Base-by-base conservation (phyloP, 495 filamentous ascomycete species). In the Aspergillus affinis region DNA sequence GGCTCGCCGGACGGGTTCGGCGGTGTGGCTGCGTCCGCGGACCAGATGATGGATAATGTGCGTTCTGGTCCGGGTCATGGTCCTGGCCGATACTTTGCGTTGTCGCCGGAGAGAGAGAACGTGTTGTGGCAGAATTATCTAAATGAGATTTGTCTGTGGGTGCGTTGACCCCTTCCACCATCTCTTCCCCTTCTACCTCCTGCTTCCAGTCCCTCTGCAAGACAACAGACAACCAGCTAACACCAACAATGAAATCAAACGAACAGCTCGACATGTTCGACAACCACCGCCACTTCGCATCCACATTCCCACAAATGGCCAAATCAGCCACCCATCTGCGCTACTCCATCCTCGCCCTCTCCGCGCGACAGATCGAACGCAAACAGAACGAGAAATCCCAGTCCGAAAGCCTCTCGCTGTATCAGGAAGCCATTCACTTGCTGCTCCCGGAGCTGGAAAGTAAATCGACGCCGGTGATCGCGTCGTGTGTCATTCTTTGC, bases 221-320 rank as follows among this genome's bases (percentile, higher is more conserved):
- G 6, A 12, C 30, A 32, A 12, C 2, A 1, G 7, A 26, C 23
- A 4, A 26, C 23, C 23, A 26, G 23, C 23, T 26, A 26, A 26
- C 23, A 4, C 2, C 23, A 26, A 2, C 23, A 26, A 26, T 26
- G 23, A n/a, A n/a, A n/a, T n/a, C n/a, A n/a, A n/a, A n/a, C 44
- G 17, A 18, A 51, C 21, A 66, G 78, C 76, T 80, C 12, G 78
- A 81, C 59, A 81, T 77, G 74, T 81, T 81, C 56, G 78, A 80
- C 57, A 70, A 70, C 30, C 62, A 75, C 57, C 74, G 72, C 7
- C 71, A 77, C 54, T 81, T 81, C 62, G 72, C 73, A 32, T 71
- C 70, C 1, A 75, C 71, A 12, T 71, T 79, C 29, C 74, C 76
- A 8, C 62, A 72, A 15, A 70, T 79, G 63, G 70, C 75, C 47